These are phyloP conservation scores for Phytopythium ostracodes DNA, from an alignment of 352 stramenopile genomes.

Conservation along the genomic window DNA sequence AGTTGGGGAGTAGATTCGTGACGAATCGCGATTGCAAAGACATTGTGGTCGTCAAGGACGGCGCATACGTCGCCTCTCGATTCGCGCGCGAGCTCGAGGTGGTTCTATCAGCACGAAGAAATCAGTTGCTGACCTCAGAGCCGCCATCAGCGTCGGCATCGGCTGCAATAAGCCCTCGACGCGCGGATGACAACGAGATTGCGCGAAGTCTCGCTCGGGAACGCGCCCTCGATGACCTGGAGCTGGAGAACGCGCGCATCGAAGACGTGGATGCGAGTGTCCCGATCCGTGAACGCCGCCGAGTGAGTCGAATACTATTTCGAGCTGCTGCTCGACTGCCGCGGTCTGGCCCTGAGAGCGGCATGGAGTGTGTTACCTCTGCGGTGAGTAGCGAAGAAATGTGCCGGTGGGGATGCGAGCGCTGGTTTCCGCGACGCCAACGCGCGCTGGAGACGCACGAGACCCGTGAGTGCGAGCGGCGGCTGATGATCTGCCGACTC, in stretches of 20 bases:
- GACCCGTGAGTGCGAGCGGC: conserved; percentile 44
- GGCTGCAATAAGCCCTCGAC: background rate
- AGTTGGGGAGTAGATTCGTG: background rate
- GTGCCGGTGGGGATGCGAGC: conserved; percentile 59
- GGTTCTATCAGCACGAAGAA: conserved; percentile 32
- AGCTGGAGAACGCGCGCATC: conserved; percentile 37
- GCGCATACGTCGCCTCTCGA: conserved; percentile 61
- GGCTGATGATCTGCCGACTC: conserved; percentile 64
- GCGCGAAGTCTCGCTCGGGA: conserved; percentile 33
- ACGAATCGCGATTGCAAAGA: too few species aligned
- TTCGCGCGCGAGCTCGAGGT: conserved; percentile 56
- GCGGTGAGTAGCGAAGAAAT: conserved; percentile 27
- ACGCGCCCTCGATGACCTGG: conserved; percentile 38
- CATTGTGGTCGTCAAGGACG: conserved; percentile 13
- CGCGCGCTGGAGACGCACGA: conserved; percentile 47
- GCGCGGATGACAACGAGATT: conserved; percentile 27
- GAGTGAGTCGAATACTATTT: conserved; percentile 51
- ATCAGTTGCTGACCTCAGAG: conserved; percentile 38
- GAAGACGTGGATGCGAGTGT: conserved; percentile 43
- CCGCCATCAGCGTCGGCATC: conserved; percentile 23
- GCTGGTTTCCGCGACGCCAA: conserved; percentile 40
- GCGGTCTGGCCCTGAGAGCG: background rate
- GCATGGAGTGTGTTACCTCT: background rate
- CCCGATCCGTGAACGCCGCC: conserved; percentile 40
- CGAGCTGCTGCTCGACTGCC: conserved; percentile 27